phyloP scores from a whole-genome alignment of 2,329 filamentous ascomycete genomes.

The Cladosporium sp. region DNA sequence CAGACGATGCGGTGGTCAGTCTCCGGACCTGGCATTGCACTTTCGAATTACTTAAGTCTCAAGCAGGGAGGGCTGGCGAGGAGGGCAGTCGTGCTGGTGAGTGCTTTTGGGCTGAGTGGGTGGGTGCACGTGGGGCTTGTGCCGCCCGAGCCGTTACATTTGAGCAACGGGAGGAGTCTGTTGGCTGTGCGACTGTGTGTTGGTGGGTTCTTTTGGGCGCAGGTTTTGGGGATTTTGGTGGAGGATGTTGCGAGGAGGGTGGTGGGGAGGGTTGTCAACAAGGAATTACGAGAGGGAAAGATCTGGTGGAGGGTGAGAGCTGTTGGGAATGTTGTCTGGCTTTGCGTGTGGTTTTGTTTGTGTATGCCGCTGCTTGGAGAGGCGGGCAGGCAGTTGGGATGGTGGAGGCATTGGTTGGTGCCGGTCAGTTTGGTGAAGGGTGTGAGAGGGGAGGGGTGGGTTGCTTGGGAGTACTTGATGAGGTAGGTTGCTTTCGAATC shows the following conservation, averaged over 20 bases:
- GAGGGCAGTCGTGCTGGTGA: constrained; percentile 21
- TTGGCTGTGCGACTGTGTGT: constrained; percentile 16
- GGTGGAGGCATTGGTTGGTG: constrained; percentile 25
- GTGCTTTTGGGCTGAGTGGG: constrained; percentile 27
- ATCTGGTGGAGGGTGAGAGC: constrained; percentile 8
- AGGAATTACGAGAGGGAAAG: neutral
- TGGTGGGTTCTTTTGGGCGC: constrained; percentile 27
- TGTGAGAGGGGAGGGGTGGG: constrained; percentile 17
- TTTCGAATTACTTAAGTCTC: constrained; percentile 20
- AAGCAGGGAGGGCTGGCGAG: constrained; percentile 12
- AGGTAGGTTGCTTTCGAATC: neutral
- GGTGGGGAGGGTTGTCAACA: neutral
- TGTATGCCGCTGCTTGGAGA: constrained; percentile 23
- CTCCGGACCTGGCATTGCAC: constrained; percentile 22
- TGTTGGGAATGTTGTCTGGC: constrained; percentile 20
- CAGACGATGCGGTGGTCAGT: constrained; percentile 28
- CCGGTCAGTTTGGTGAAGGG: constrained; percentile 23
- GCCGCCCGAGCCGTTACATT: constrained; percentile 21
- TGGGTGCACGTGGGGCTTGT: constrained; percentile 29
- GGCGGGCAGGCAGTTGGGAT: constrained; percentile 24
- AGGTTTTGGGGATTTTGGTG: constrained; percentile 24
- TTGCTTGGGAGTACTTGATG: constrained; percentile 16
- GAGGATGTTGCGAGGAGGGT: constrained; percentile 18
- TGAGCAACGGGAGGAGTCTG: constrained; percentile 12
- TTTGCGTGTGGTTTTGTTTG: constrained; percentile 20